phyloP scores from a whole-genome alignment of 768 basidiomycete species.

The Phlebiopsis flavidoalba region DNA sequence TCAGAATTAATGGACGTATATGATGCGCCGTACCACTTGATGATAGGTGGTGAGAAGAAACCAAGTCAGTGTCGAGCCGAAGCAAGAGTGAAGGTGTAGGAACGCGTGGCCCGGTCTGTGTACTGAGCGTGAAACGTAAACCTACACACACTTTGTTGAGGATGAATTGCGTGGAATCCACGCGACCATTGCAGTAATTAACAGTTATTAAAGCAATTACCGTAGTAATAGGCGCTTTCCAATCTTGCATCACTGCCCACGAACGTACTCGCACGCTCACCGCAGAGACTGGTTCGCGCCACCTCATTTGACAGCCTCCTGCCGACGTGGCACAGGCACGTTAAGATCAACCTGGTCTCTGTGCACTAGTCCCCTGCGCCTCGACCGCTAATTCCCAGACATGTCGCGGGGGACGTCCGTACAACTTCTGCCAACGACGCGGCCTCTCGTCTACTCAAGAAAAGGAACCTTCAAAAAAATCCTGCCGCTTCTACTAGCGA shows the following conservation, averaged over 20 bases:
- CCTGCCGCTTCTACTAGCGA: slow-evolving; percentile 71
- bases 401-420: slow-evolving; percentile 62
- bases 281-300: background rate
- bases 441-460: slow-evolving; percentile 57
- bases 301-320: background rate
- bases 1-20: background rate
- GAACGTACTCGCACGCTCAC: slow-evolving; percentile 6
- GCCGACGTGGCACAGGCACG: background rate
- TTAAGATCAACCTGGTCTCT: background rate
- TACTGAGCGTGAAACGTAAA: background rate
- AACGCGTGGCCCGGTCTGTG: background rate
- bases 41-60: background rate
- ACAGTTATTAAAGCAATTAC: slow-evolving; percentile 9
- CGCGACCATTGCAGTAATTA: slow-evolving; percentile 6
- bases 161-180: background rate
- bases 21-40: background rate
- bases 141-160: background rate
- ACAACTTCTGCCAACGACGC: slow-evolving; percentile 40
- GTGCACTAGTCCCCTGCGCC: background rate
- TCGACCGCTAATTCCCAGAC: slow-evolving; percentile 11
- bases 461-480: slow-evolving; percentile 44
- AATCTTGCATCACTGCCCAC: slow-evolving; percentile 10
- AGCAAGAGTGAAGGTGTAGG: background rate
- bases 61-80: background rate
- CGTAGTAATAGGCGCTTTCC: slow-evolving; percentile 6